A percentile compares a stretch with the other conserved stretches of the same genome.
These are phyloP conservation scores for Marsdenia floribunda DNA, from an alignment of 257 asterid genomes.

Conservation along the genomic window DNA sequence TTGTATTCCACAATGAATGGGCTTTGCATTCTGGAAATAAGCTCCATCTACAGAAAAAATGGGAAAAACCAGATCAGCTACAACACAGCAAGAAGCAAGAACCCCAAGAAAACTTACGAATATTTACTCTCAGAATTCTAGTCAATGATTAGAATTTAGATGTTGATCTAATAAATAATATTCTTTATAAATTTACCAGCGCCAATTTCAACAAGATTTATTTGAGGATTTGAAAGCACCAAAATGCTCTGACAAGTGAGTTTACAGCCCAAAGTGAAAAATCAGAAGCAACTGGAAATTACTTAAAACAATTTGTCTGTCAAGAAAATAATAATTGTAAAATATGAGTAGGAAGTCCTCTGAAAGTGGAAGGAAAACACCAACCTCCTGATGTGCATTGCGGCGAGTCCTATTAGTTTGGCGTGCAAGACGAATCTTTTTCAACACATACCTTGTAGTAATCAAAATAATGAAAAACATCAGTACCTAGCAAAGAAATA, in stretches of 20 bases:
- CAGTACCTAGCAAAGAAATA: constrained; percentile 4
- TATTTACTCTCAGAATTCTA: not conserved
- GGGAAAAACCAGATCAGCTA: constrained; percentile 12
- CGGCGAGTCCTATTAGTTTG: constrained; percentile 92
- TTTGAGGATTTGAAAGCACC: not conserved
- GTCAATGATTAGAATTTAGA: not conserved
- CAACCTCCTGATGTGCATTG: constrained; percentile 95
- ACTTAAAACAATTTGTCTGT: not conserved
- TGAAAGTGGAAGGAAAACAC: constrained; percentile 15
- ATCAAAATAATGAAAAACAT: constrained; percentile 17
- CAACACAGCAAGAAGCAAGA: not conserved
- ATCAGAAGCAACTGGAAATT: not conserved
- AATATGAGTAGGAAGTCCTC: not conserved
- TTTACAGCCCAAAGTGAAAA: not conserved
- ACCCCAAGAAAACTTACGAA: not conserved
- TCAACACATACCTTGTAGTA: constrained; percentile 65
- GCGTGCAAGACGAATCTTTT: constrained; percentile 94
- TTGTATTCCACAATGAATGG: constrained; percentile 91
- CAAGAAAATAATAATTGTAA: not conserved
- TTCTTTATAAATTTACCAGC: not conserved
- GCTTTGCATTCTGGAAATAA: constrained; percentile 70
- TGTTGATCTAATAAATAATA: not conserved
- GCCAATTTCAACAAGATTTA: not conserved
- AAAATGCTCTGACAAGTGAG: not conserved
- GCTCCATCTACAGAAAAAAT: constrained; percentile 62